Evolutionary conservation across 805 yeast species (phyloP), one percentile per base, ranked within the genome.

Genomic region (Cyberlindnera bimundalis): DNA sequence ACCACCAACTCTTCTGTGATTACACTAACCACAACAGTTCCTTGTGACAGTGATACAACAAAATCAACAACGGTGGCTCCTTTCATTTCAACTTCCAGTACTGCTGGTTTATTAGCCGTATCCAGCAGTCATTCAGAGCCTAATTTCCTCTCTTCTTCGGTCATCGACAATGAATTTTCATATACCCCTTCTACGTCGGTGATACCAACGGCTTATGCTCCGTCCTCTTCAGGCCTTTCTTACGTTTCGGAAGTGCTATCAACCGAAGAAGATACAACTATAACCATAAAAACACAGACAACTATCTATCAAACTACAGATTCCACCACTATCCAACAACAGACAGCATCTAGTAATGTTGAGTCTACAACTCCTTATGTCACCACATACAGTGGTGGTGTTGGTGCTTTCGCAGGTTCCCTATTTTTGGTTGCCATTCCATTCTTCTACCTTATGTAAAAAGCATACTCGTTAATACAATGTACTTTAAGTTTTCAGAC

Each of bases 301-400:
- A 34, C 42, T 14, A 14, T 33, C 32, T 35, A 35, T 19, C 8
- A 8, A 6, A 25, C n/a, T 12, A 18, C 37, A 4, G 16, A 29
- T 16, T 27, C 40, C 13, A 17, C 45, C 5, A 7, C 35, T 7
- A 6, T 28, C 12, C 9, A 28, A 10, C 24, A 21, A 21, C 9
- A 21, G 12, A 4, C 35, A 18, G 16, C 9, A 3, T 24, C 36
- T 14, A 17, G 14, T 7, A n/a, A 21, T 12, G 23, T 8, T 13
- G 23, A 25, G 16, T 17, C 36, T 8, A 16, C 33, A 9, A 5
- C 30, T 3, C 37, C 41, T 10, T 24, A 25, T 11, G 26, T 41
- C 9, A 35, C 45, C n/a, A 37, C 42, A 9, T 45, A 28, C 25
- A 42, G 41, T 10, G 48, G 42, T 3, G 28, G 34, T 25, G 46